phyloP scores from a whole-genome alignment of 495 filamentous ascomycete genomes.

The Patellaria atrata region DNA sequence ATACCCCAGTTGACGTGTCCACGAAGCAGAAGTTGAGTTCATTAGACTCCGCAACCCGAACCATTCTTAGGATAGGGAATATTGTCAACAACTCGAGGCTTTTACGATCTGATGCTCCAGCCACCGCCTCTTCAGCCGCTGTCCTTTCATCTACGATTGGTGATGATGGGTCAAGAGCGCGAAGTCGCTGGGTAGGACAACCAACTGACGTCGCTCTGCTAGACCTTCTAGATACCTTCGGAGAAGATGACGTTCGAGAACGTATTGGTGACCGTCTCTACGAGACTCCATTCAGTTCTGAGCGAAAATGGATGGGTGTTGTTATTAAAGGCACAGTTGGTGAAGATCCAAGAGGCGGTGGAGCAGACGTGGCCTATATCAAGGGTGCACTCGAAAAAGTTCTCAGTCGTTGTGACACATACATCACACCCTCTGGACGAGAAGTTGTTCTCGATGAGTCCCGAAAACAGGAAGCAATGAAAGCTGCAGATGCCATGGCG shows the following conservation, averaged over 20 bases:
- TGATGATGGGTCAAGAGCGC: constrained; percentile 42
- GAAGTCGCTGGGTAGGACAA: constrained; percentile 90
- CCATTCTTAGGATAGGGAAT: constrained; percentile 79
- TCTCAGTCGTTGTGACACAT: constrained; percentile 75
- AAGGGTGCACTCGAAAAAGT: constrained; percentile 90
- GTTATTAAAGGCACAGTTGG: constrained; percentile 40
- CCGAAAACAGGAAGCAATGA: constrained; percentile 54
- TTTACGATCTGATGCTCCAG: constrained; percentile 46
- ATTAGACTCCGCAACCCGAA: constrained; percentile 56
- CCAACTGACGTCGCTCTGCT: constrained; percentile 93
- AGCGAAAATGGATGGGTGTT: constrained; percentile 98
- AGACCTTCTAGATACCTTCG: constrained; percentile 78
- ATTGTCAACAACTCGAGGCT: constrained; percentile 91
- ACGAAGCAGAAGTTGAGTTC: constrained; percentile 49
- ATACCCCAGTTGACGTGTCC: constrained; percentile 56
- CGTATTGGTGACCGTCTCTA: constrained; percentile 60
- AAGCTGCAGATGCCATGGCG: constrained; percentile 84
- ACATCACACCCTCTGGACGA: constrained; percentile 71
- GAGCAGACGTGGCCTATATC: constrained; percentile 65
- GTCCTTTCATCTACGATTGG: constrained; percentile 63
- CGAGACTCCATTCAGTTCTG: constrained; percentile 91
- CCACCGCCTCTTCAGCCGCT: constrained; percentile 54
- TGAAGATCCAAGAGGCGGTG: constrained; percentile 24
- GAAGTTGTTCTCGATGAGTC: constrained; percentile 75
- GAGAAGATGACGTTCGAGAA: constrained; percentile 79